Conservation (phyloP, 192 early-diverging fungal species). For the Gryganskiella cystojenkinii region DNA sequence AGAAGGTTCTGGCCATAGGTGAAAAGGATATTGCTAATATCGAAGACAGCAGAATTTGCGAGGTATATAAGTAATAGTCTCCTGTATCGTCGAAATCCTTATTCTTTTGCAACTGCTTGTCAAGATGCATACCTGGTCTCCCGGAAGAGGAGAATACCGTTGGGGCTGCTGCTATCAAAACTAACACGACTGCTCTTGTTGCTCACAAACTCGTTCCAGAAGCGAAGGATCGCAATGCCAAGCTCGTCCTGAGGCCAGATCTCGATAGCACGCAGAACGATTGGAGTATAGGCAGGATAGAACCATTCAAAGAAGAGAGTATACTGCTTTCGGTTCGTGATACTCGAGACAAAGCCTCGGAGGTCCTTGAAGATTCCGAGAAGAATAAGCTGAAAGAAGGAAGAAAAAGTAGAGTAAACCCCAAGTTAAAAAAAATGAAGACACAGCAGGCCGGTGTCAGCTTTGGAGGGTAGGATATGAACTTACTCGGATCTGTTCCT, state of each 20-base stretch:
- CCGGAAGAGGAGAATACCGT: slow-evolving; percentile 91
- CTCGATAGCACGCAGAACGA: slow-evolving; percentile 74
- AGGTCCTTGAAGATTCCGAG: slow-evolving; percentile 79
- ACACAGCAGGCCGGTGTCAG: too few species aligned
- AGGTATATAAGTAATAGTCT: too few species aligned
- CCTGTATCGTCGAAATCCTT: too few species aligned
- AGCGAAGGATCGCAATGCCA: slow-evolving; percentile 78
- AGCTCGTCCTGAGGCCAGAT: slow-evolving; percentile 73
- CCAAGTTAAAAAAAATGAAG: too few species aligned
- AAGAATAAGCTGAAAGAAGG: slow-evolving; percentile 53
- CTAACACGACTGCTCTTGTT: slow-evolving; percentile 83
- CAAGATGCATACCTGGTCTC: slow-evolving; percentile 77
- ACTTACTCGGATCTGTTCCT: slow-evolving; percentile 55
- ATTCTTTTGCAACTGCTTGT: not conserved
- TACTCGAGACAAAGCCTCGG: slow-evolving; percentile 77
- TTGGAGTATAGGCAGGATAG: slow-evolving; percentile 71
- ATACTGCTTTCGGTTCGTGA: slow-evolving; percentile 69
- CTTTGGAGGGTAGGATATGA: too few species aligned
- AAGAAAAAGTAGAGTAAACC: not conserved
- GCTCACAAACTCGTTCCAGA: slow-evolving; percentile 83
- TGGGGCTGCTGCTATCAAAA: slow-evolving; percentile 87
- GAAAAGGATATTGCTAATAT: slow-evolving; percentile 35
- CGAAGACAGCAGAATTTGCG: too few species aligned
- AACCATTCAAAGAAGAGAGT: slow-evolving; percentile 89
- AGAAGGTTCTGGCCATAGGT: slow-evolving; percentile 40